Conservation (phyloP, 192 early-diverging fungal species). For the Geosiphon pyriformis region DNA sequence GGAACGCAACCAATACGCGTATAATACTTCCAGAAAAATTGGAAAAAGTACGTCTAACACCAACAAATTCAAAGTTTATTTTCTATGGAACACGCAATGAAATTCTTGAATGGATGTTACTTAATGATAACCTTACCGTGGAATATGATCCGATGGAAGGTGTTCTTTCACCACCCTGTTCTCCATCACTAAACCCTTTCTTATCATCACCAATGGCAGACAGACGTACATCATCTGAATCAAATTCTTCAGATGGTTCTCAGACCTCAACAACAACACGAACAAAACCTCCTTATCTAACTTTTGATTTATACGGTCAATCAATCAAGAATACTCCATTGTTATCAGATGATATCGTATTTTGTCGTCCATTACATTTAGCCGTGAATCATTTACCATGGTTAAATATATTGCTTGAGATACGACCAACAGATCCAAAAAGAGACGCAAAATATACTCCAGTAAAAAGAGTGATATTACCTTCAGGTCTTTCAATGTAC, state of each 20-base stretch:
- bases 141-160: constrained; percentile 9
- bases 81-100: constrained; percentile 10
- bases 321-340: not conserved
- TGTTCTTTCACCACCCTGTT: constrained; percentile 2
- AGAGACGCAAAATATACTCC: constrained; percentile 13
- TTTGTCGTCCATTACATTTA: constrained; percentile 12
- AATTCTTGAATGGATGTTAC: constrained; percentile 17
- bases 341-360: not conserved
- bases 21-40: constrained; percentile 7
- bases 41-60: constrained; percentile 10
- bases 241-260: not conserved
- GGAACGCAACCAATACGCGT: too few species aligned
- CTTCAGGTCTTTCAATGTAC: constrained; percentile 7
- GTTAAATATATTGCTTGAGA: constrained; percentile 14
- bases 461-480: constrained; percentile 5
- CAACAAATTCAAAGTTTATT: constrained; percentile 5
- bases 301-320: constrained; percentile 10
- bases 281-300: not conserved
- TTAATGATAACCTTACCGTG: not conserved
- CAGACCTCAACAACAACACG: not conserved
- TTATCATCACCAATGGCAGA: too few species aligned
- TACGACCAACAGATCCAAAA: not conserved
- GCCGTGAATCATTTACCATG: constrained; percentile 16
- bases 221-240: not conserved
- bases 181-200: not conserved